phyloP scores from a whole-genome alignment of 2,329 filamentous ascomycete genomes.

The Pseudocercospora vitis region DNA sequence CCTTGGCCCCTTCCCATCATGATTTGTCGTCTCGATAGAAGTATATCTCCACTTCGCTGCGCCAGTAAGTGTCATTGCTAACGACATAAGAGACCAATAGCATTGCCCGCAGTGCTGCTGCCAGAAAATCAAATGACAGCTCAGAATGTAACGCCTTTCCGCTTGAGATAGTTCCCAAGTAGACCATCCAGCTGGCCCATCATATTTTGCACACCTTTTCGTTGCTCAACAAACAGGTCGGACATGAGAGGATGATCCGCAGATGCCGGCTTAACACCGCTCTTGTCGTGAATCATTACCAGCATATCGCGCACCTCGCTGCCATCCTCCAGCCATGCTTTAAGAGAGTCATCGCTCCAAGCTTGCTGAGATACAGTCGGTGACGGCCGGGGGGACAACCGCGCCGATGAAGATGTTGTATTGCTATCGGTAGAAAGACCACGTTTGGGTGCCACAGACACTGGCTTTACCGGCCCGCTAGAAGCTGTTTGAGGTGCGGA shows the following conservation, averaged over 20 bases:
- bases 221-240: constrained; percentile 81
- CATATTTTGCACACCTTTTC: constrained; percentile 81
- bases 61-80: constrained; percentile 3
- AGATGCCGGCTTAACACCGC: constrained; percentile 73
- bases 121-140: background rate
- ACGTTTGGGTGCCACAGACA: constrained; percentile 16
- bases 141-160: constrained; percentile 31
- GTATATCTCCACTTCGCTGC: background rate
- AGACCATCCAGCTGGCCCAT: constrained; percentile 75
- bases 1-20: background rate
- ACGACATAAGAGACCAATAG: constrained; percentile 3
- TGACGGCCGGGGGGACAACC: constrained; percentile 28
- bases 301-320: constrained; percentile 87
- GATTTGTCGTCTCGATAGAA: background rate
- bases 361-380: constrained; percentile 55
- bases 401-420: constrained; percentile 28
- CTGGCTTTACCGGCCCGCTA: constrained; percentile 5
- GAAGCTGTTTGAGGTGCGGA: constrained; percentile 29
- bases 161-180: constrained; percentile 31
- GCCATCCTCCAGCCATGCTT: constrained; percentile 75
- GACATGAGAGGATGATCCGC: constrained; percentile 83
- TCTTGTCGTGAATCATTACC: constrained; percentile 89
- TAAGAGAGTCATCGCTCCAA: constrained; percentile 85
- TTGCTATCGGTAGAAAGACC: constrained; percentile 27
- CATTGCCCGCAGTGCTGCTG: constrained; percentile 6